A percentile compares a stretch with the other conserved stretches of the same genome.
Evolutionary conservation across 768 basidiomycete species (phyloP).

Genomic region (Leucocoprinus leucothites): DNA sequence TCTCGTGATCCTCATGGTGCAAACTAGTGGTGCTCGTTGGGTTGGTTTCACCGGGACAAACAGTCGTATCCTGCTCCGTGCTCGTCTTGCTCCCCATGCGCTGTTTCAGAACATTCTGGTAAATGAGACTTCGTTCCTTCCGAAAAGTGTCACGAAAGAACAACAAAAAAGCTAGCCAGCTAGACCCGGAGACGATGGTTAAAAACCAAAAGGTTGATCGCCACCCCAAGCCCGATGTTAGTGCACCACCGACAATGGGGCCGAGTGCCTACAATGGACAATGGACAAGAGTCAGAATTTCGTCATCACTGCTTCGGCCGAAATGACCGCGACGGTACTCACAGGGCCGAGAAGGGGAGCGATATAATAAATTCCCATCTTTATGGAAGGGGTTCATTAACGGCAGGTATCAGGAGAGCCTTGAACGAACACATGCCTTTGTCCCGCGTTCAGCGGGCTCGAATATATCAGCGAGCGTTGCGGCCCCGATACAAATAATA

Average conservation of each 20-base stretch:
- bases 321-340: slow-evolving; percentile 15
- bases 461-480: slow-evolving; percentile 76
- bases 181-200: slow-evolving; percentile 53
- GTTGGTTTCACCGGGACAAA: not conserved
- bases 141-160: slow-evolving; percentile 85
- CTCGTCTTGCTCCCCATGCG: slow-evolving; percentile 28
- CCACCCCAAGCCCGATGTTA: slow-evolving; percentile 73
- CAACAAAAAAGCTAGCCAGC: slow-evolving; percentile 54
- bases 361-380: slow-evolving; percentile 79
- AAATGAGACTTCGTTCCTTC: slow-evolving; percentile 75
- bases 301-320: not conserved
- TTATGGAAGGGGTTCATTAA: not conserved
- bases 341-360: slow-evolving; percentile 75
- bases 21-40: no score
- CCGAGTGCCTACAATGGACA: slow-evolving; percentile 44
- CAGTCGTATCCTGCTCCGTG: not conserved
- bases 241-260: slow-evolving; percentile 65
- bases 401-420: not conserved
- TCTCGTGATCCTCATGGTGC: slow-evolving; percentile 19
- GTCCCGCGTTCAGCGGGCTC: slow-evolving; percentile 72
- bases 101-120: slow-evolving; percentile 61
- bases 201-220: slow-evolving; percentile 84
- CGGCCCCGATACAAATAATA: slow-evolving; percentile 70
- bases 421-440: slow-evolving; percentile 31
- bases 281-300: not conserved